Base-by-base conservation (phyloP, 176 grass and related monocot genomes). In the Musa schizocarpa region DNA sequence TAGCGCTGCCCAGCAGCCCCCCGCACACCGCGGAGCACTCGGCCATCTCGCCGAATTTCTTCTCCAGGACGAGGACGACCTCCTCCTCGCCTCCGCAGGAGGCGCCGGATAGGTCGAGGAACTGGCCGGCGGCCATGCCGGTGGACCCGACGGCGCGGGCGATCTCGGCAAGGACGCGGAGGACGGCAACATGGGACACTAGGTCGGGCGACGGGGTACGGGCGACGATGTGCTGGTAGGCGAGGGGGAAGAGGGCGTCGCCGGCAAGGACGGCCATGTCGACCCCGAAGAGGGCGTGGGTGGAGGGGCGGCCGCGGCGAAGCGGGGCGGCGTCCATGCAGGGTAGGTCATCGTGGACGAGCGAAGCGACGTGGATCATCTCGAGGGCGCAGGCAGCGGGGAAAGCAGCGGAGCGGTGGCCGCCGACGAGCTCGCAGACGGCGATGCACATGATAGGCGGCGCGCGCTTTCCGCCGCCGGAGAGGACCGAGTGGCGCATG, bases 31-130 rank as follows among this genome's bases (percentile, higher is more conserved):
- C 95, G 0, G 90, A 94, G 71, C 90, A 99, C 80, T 94, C 95
- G 5, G 90, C 90, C 90, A 94, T 85, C 75, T 91, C 88, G 43
- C 95, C 95, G 59, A 99, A 99, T 76, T 99, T 99, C 88, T 94
- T 99, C 14, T 86, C 82, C 54, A 99, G 81, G 9, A 94, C 86
- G 55, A 80, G 82, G 74, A 99, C 74, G 17, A 99, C 86, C 75
- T 94, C 90, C 29, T 72, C 68, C 86, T 99, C 90, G n/a, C 84
- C 81, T 59, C 87, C 82, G 11, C 81, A 88, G 27, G 82, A 74
- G 69, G 90, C 80, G 25, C 86, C 86, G 2, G 88, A 65, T 24
- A 99, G 82, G 63, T 99, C 95, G 49, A 99, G 84, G 65, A 87
- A 85, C 76, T 99, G 90, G 13, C 90, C 90, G 0, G 88, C 95